Evolutionary conservation across 352 stramenopile species (phyloP).

Genomic region (Discostella stelligera): DNA sequence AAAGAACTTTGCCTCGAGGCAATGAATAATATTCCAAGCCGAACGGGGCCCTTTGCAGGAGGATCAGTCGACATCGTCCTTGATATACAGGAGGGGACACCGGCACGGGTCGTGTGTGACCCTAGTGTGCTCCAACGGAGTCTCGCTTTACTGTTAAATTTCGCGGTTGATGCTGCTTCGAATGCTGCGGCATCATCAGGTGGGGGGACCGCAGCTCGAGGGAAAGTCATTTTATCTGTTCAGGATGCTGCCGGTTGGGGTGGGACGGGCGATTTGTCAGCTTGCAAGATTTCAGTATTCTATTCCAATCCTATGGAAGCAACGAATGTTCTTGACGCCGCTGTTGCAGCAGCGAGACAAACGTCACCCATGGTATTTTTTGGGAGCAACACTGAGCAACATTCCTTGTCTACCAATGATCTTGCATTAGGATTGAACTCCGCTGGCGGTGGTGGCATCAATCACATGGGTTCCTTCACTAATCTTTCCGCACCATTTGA

Average conservation of each 20-base stretch:
- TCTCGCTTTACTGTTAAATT: conserved; percentile 50
- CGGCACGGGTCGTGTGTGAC: conserved; percentile 39
- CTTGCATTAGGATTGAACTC: background rate
- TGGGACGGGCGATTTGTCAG: conserved; percentile 2
- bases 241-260: conserved; percentile 20
- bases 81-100: conserved; percentile 42
- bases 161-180: conserved; percentile 49
- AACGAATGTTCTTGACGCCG: background rate
- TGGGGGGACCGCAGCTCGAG: background rate
- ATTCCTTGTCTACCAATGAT: background rate
- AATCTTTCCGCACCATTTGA: conserved; percentile 11
- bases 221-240: conserved; percentile 49
- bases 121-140: conserved; percentile 29
- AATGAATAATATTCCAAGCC: conserved; percentile 32
- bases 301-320: conserved; percentile 50
- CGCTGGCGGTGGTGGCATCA: background rate
- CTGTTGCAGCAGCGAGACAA: background rate
- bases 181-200: conserved; percentile 32
- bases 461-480: background rate
- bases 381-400: conserved; percentile 3
- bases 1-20: conserved; percentile 41
- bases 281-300: conserved; percentile 44
- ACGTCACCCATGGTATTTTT: background rate
- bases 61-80: conserved; percentile 42
- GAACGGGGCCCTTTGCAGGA: background rate